Evolutionary conservation across 2,329 filamentous ascomycete genomes (phyloP), one percentile per base, ranked within the genome.

Genomic region (Colletotrichum magnum): DNA sequence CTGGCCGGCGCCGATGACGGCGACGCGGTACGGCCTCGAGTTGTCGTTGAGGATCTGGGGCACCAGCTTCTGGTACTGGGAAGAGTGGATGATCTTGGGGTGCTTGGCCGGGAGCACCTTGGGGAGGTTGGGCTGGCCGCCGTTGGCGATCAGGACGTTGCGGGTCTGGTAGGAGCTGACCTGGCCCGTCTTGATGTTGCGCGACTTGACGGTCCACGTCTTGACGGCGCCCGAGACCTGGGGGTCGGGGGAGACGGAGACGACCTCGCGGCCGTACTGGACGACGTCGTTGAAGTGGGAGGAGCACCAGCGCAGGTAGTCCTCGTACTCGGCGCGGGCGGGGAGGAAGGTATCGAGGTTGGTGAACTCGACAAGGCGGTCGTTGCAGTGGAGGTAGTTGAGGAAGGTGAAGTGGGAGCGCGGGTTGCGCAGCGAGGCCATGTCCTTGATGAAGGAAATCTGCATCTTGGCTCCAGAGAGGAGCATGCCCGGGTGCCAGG

Each of bases 401-500:
- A 97, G 85, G 82, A 98, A 98, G 15, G 95, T 98, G 81, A 98
- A 98, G 75, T 94, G 88, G 73, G 93, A 97, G 72, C 92, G 89
- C 7, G 95, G 95, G 78, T 98, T 91, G 67, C 95, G 89, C 73
- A 97, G 86, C 4, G 94, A 96, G 4, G 95, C 95, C 79, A 98
- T 89, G 78, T 98, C 95, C 83, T 98, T 98, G 83, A 98, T 88
- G 84, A 97, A 98, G 10, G 94, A 97, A 74, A 98, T 98, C 79
- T 98, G 95, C 95, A 98, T 98, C 82, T 93, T 94, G 60, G 95
- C 93, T 5, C 94, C 95, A 0, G 94, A 94, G 3, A 98, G 88
- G 68, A 98, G 89, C 95, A 98, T 98, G 69, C 95, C 95, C 0
- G 94, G 91, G 80, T 98, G 95, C 95, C 95, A 98, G 68, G 93